Evolutionary conservation across 1,284 basidiomycete genomes (phyloP).

Genomic region (Mrakiaceae sp.): DNA sequence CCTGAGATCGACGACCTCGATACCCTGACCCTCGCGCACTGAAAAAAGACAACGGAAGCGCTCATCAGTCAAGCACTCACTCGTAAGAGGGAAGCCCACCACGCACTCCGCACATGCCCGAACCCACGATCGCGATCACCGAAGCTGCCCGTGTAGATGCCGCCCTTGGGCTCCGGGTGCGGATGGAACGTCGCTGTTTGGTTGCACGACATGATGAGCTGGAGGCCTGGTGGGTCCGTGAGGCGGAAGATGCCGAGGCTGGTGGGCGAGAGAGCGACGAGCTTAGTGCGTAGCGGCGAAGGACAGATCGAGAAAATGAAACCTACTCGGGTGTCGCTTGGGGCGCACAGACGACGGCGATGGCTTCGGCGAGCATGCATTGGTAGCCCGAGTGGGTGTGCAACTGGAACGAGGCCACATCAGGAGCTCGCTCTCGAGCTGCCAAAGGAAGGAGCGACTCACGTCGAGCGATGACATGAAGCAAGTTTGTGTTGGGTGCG

Average conservation of each 20-base stretch:
- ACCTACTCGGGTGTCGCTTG: slow-evolving; percentile 59
- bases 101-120: slow-evolving; percentile 8
- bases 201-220: slow-evolving; percentile 54
- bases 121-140: slow-evolving; percentile 44
- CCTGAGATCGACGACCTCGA: slow-evolving; percentile 17
- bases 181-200: slow-evolving; percentile 66
- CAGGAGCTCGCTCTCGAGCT: slow-evolving; percentile 43
- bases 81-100: too few relatives aligned
- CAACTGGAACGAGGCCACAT: slow-evolving; percentile 73
- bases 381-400: slow-evolving; percentile 83
- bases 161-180: slow-evolving; percentile 50
- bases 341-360: slow-evolving; percentile 82
- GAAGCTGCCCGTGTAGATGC: slow-evolving; percentile 70
- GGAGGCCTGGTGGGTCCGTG: slow-evolving; percentile 69
- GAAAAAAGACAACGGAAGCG: too few relatives aligned
- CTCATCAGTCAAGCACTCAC: too few relatives aligned
- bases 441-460: not conserved
- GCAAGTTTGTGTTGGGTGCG: slow-evolving; percentile 79
- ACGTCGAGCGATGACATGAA: slow-evolving; percentile 27
- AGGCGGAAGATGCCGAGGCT: slow-evolving; percentile 78
- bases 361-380: slow-evolving; percentile 72
- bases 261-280: not conserved
- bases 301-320: not conserved
- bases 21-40: slow-evolving; percentile 9
- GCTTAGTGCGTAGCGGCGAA: slow-evolving; percentile 1